phyloP scores from a whole-genome alignment of 169 alveolate species.

The Plasmodium gonderi region DNA sequence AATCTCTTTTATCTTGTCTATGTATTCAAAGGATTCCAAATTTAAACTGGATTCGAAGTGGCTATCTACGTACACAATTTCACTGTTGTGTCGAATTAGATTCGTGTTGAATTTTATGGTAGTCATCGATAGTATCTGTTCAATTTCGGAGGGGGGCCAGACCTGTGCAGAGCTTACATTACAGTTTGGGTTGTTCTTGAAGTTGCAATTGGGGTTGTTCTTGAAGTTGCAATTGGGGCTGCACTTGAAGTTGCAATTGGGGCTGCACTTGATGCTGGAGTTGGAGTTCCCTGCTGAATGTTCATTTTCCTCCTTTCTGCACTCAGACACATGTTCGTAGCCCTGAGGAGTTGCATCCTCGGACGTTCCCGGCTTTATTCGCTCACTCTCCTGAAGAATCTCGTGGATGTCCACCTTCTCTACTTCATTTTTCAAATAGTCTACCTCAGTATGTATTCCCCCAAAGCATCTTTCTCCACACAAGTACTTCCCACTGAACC shows the following conservation, averaged over 20 bases:
- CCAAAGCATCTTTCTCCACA: not conserved
- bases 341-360: too few species aligned
- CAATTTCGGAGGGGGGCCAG: constrained; percentile 15
- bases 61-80: not conserved
- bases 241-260: not conserved
- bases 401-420: too few species aligned
- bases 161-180: not conserved
- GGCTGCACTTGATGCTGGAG: not conserved
- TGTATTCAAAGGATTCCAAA: constrained; percentile 9
- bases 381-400: too few species aligned
- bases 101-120: constrained; percentile 29
- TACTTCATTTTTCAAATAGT: too few species aligned
- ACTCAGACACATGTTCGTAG: too few species aligned
- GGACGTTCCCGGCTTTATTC: too few species aligned
- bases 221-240: not conserved
- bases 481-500: not conserved
- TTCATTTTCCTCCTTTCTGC: too few species aligned
- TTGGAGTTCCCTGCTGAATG: not conserved
- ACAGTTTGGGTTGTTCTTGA: not conserved
- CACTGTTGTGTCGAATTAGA: constrained; percentile 28
- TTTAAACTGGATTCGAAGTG: constrained; percentile 20
- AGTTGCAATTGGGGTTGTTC: not conserved
- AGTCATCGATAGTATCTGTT: not conserved
- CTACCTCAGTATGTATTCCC: too few species aligned
- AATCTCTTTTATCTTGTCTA: not conserved